phyloP scores from a whole-genome alignment of 2,329 filamentous ascomycete genomes.

The Epichloe elymi region DNA sequence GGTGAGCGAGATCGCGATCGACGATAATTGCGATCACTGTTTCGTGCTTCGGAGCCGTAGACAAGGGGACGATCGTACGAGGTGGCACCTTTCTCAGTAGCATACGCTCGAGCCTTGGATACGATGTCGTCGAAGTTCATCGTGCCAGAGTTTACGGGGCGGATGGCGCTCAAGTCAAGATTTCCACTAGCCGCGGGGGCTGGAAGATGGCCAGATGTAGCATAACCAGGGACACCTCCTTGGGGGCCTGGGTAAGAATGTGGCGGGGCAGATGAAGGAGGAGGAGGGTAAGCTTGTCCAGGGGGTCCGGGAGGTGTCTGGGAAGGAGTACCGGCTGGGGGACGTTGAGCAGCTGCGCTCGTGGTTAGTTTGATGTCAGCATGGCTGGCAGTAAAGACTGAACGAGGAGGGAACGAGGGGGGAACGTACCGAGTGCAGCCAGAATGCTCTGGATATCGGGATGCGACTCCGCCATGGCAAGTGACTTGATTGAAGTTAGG shows the following conservation, averaged over 20 bases:
- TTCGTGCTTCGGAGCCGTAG: conserved; percentile 26
- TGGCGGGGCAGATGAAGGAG: conserved; percentile 23
- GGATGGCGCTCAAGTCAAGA: conserved; percentile 67
- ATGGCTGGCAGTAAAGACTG: not conserved
- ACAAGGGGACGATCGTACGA: conserved; percentile 45
- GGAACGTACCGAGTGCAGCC: conserved; percentile 32
- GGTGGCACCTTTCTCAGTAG: conserved; percentile 61
- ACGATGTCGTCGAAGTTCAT: conserved; percentile 76
- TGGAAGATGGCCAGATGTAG: conserved; percentile 38
- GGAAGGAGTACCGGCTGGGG: conserved; percentile 26
- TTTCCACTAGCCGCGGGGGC: conserved; percentile 62
- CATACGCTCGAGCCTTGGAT: conserved; percentile 71
- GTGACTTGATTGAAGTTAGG: not conserved
- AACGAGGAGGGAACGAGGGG: conserved; percentile 9
- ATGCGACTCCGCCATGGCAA: conserved; percentile 24
- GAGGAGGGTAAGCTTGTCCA: conserved; percentile 26
- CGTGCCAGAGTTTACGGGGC: conserved; percentile 66
- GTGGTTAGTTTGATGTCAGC: not conserved
- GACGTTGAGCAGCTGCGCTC: conserved; percentile 29
- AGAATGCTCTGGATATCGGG: conserved; percentile 33
- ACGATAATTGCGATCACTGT: conserved; percentile 38
- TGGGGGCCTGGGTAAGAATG: conserved; percentile 25
- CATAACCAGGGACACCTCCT: conserved; percentile 21
- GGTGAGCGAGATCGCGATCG: conserved; percentile 64
- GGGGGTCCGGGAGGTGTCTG: conserved; percentile 27